Conservation (phyloP, 2,329 filamentous ascomycete species). For the Clonostachys rosea region DNA sequence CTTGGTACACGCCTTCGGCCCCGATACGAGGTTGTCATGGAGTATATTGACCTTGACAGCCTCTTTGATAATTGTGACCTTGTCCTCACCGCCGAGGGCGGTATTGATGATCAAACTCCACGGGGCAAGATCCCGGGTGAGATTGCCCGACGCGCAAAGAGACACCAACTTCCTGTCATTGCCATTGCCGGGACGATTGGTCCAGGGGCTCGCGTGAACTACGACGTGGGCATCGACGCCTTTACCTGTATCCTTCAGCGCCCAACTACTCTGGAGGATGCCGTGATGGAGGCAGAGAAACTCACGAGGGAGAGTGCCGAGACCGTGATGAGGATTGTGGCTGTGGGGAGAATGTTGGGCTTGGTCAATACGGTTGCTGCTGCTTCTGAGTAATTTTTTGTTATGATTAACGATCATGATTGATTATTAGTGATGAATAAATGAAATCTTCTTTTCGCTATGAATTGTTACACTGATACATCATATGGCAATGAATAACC, state of each 20-base stretch:
- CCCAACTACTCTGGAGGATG: conserved; percentile 21
- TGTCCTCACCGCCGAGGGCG: conserved; percentile 47
- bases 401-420: no score
- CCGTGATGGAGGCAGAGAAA: conserved; percentile 18
- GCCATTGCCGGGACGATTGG: conserved; percentile 30
- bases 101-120: conserved; percentile 45
- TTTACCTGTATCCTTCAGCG: conserved; percentile 24
- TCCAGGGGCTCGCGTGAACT: conserved; percentile 21
- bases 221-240: conserved; percentile 24
- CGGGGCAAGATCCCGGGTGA: conserved; percentile 49
- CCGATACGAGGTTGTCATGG: conserved; percentile 42
- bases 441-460: no score
- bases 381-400: no score
- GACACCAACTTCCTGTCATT: conserved; percentile 36
- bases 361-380: background rate
- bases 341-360: conserved; percentile 18
- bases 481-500: no score
- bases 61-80: conserved; percentile 42
- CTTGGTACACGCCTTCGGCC: conserved; percentile 38
- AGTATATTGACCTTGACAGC: conserved; percentile 40
- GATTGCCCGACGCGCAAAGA: conserved; percentile 40
- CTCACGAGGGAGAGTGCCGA: conserved; percentile 23
- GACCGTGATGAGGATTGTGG: conserved; percentile 23
- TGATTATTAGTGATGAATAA: no score
- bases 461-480: no score